phyloP scores from a whole-genome alignment of 768 basidiomycete genomes.

The Pulveroboletus ravenelii region DNA sequence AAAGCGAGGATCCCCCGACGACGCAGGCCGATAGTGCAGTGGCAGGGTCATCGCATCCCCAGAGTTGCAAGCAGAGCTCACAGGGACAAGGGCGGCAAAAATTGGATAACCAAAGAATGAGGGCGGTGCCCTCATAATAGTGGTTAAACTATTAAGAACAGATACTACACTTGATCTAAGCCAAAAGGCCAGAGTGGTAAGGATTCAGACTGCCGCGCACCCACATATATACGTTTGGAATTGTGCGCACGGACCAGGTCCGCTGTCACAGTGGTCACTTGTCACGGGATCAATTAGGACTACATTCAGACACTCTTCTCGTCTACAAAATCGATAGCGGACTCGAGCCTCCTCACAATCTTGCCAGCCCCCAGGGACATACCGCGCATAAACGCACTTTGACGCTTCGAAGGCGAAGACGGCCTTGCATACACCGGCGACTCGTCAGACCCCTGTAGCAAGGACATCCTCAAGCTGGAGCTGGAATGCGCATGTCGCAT shows the following conservation, averaged over 20 bases:
- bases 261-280: too few species aligned
- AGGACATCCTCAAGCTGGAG: slow-evolving; percentile 21
- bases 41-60: slow-evolving; percentile 38
- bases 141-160: slow-evolving; percentile 61
- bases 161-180: slow-evolving; percentile 77
- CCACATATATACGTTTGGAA: slow-evolving; percentile 9
- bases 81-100: slow-evolving; percentile 25
- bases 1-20: slow-evolving; percentile 48
- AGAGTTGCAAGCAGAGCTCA: slow-evolving; percentile 42
- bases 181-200: slow-evolving; percentile 47
- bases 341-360: slow-evolving; percentile 36
- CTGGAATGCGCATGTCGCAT: slow-evolving; percentile 25
- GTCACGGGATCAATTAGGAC: not conserved
- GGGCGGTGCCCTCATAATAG: slow-evolving; percentile 54
- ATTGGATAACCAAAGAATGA: slow-evolving; percentile 52
- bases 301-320: slow-evolving; percentile 10
- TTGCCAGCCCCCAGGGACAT: slow-evolving; percentile 33
- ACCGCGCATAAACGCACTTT: slow-evolving; percentile 29
- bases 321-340: slow-evolving; percentile 41
- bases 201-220: not conserved
- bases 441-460: slow-evolving; percentile 14
- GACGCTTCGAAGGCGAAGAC: slow-evolving; percentile 23
- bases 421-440: slow-evolving; percentile 1
- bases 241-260: slow-evolving; percentile 19
- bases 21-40: slow-evolving; percentile 48